Evolutionary conservation across 768 basidiomycete genomes (phyloP).

Genomic region (Rossbeevera mucosa): DNA sequence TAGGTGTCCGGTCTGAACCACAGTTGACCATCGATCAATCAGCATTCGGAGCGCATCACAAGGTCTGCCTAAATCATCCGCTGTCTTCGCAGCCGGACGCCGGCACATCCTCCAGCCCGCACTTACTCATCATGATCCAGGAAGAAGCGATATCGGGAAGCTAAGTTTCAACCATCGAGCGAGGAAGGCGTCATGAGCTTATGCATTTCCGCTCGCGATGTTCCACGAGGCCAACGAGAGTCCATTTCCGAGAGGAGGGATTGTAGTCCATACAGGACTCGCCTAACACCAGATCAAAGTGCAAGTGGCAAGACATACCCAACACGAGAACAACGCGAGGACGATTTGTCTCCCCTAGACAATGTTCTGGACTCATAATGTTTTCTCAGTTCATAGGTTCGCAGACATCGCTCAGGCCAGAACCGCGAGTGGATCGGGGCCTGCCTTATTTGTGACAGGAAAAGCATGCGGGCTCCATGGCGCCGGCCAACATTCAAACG

Average conservation of each 20-base stretch:
- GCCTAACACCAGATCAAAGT: conserved; percentile 32
- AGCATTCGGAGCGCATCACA: neutral
- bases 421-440: conserved; percentile 99
- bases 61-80: conserved; percentile 15
- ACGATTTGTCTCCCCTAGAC: too few species aligned
- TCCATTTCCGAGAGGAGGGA: conserved; percentile 97
- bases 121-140: conserved; percentile 73
- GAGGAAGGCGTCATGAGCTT: conserved; percentile 17
- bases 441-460: too few species aligned
- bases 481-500: conserved; percentile 90
- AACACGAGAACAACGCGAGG: conserved; percentile 79
- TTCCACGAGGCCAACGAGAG: conserved; percentile 56
- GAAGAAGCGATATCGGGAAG: conserved; percentile 87
- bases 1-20: conserved; percentile 6
- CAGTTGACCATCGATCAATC: conserved; percentile 6
- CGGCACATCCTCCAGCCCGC: neutral
- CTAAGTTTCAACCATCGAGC: conserved; percentile 35
- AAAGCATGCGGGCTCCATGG: conserved; percentile 59
- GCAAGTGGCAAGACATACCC: conserved; percentile 41
- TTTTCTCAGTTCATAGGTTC: conserved; percentile 96
- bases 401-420: conserved; percentile 93
- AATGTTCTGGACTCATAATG: too few species aligned
- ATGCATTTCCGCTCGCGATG: conserved; percentile 82
- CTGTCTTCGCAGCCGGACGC: neutral
- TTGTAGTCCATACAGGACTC: conserved; percentile 77